Base-by-base conservation (phyloP, 2,329 filamentous ascomycete genomes). In the Penicillium corylophilum region DNA sequence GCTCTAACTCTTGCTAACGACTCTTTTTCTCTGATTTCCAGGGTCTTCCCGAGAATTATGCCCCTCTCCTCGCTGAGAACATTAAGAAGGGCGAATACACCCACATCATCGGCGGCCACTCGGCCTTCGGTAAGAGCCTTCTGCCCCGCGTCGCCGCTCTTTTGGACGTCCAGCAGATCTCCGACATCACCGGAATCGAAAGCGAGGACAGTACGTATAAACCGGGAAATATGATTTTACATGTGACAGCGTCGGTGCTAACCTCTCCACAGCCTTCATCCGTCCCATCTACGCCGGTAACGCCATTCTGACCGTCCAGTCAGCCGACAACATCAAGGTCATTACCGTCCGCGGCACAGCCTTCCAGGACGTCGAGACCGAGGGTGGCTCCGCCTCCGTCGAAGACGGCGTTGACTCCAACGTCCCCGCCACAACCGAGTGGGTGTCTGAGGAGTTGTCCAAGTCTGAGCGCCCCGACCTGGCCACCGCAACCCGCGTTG, bases 241-340 rank as follows among this genome's bases (percentile, higher is more conserved):
- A 61, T 63, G 61, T 64, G 57, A 60, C 42, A 46, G 48, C 18
- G 44, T 33, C 48, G 46, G 38, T 45, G 43, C 57, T 65, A 46
- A 71, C 51, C 15, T 36, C 48, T n/a, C 44, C 35, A 13, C 46
- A 83, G 82, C 90, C 12, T 99, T 99, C 67, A 88, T 96, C 49
- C 88, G 94, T 51, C 93, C 94, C 24, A 96, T 99, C 68, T 99
- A 99, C 72, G 94, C 94, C 51, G 94, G 94, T 49, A 99, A 99
- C 70, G 94, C 93, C 43, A 96, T 99, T 67, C 84, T 95, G 31
- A 99, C 94, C 9, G 92, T 99, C 53, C 89, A 97, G 74, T 96
- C 91, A 2, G 83, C 83, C 57, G 94, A 99, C 68, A 70, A 80
- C 15, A 83, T 90, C 71, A 99, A 97, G 77, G 71, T 97, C 48